A percentile compares a stretch with the other conserved stretches of the same genome.
Conservation (phyloP, 2,329 filamentous ascomycete species). For the Fusarium newnesense region DNA sequence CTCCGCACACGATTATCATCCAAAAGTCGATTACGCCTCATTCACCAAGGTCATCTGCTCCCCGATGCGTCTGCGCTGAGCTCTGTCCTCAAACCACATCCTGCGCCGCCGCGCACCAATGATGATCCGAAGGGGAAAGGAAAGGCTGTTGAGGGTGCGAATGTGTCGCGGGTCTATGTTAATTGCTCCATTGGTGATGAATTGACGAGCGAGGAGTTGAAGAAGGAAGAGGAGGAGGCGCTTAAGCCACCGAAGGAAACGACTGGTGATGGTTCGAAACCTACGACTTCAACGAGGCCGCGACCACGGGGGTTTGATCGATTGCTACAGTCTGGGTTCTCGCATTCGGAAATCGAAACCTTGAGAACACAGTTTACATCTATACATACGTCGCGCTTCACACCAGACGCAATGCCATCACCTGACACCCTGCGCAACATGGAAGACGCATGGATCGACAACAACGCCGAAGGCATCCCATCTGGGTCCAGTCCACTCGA, state of each 20-base stretch:
- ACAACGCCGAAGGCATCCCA: slow-evolving; percentile 59
- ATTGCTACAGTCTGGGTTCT: slow-evolving; percentile 83
- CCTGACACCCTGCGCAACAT: slow-evolving; percentile 78
- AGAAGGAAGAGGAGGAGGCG: slow-evolving; percentile 68
- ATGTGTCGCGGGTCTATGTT: slow-evolving; percentile 77
- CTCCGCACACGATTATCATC: slow-evolving; percentile 79
- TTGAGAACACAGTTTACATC: slow-evolving; percentile 89
- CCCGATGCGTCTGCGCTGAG: slow-evolving; percentile 77
- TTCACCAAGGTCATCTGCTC: slow-evolving; percentile 88
- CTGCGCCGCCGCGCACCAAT: slow-evolving; percentile 58
- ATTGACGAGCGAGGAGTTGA: slow-evolving; percentile 75
- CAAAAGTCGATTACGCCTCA: slow-evolving; percentile 82
- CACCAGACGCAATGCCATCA: slow-evolving; percentile 88
- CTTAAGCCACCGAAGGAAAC: slow-evolving; percentile 52
- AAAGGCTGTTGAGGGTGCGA: slow-evolving; percentile 68
- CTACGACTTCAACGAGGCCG: slow-evolving; percentile 45
- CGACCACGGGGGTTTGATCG: slow-evolving; percentile 83
- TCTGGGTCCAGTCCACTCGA: slow-evolving; percentile 52
- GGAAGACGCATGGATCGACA: slow-evolving; percentile 93
- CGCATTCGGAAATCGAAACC: slow-evolving; percentile 81
- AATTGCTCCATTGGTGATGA: slow-evolving; percentile 91
- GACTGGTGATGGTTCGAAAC: slow-evolving; percentile 58
- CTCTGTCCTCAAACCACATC: slow-evolving; percentile 72
- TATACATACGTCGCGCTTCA: slow-evolving; percentile 83
- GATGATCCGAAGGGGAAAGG: slow-evolving; percentile 57